Base-by-base conservation (phyloP, 345 rosid species). In the Brassica rapa region DNA sequence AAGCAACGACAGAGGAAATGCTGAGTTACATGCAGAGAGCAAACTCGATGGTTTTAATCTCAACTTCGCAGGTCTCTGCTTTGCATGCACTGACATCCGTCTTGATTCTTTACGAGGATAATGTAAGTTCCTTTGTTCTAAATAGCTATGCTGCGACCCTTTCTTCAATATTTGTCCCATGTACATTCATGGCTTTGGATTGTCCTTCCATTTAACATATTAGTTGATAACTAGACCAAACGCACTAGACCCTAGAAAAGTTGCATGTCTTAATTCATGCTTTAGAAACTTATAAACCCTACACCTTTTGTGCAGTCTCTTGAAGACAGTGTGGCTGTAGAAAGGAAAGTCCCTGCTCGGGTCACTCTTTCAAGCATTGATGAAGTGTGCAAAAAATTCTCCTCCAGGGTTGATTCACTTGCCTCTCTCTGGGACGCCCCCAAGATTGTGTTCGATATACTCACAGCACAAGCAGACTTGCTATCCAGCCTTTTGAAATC, bases 391-490 rank as follows among this genome's bases (percentile, higher is more conserved):
- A 79, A 57, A 73, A 69, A 76, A 66, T 79, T 90, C 65, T 83
- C 60, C 55, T 70, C 66, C 62, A 77, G 82, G 0, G 79, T 89
- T 30, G 88, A 83, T 72, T 83, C 84, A 49, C 79, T 92, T 68
- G 83, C 82, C 73, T 82, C 87, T 35, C 64, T 77, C 53, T 73
- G 83, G 68, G 90, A 87, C 76, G 86, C 87, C 39, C 79, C 91
- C 3, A 74, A 85, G 76, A 84, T 84, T 73, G 82, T 86, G 66
- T 83, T 89, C 70, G 85, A 86, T 81, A 84, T 82, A 72, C 91
- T 95, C 71, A 69, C 84, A 59, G 90, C 91, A 66, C 90, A 90
- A 77, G 87, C 86, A 49, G 94, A 91, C 78, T 73, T 95, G 67
- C 86, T 95, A 78, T 86, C 88, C 65, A 82, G 74, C 80, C 86